Base-by-base conservation (phyloP, 306 rosid species). In the Coriaria nepalensis region DNA sequence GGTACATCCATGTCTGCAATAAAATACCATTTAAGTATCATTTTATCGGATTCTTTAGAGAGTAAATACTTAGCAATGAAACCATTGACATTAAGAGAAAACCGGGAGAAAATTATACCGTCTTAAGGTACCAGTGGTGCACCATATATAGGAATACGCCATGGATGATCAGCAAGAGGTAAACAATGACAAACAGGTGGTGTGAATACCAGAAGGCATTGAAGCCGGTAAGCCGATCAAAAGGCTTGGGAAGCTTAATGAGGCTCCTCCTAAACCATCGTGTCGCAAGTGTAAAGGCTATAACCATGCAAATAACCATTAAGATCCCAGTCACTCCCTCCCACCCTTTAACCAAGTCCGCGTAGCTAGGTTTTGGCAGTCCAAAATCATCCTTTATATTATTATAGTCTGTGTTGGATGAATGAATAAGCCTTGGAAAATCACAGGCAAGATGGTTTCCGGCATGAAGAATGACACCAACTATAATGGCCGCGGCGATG, bases 171-270 rank as follows among this genome's bases (percentile, higher is more conserved):
- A 92, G 94, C 70, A 92, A 75, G 69, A 60, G 58, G 48, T 92
- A 92, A 57, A 85, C 98, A 47, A 92, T 61, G 78, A 85, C 85
- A 71, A 92, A 85, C 40, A 85, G 82, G 71, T 92, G 98, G 71
- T 92, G 98, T 37, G 98, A 92, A 78, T 92, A 92, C 96, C 98
- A 92, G 73, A 92, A 92, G 53, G 98, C 96, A 49, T 92, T 92
- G 77, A 62, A 92, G 52, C 98, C 98, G 8, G 94, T 92, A 57
- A 86, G 83, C 75, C 93, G 75, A 56, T 71, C 79, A 67, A 92
- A 75, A 40, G 98, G 98, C 70, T 72, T 80, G 37, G 98, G 98
- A 14, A 92, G 75, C 77, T 86, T 86, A 68, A 92, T 64, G 57
- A 69, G 77, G 76, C 70, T 92, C 60, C 86, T 69, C 65, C 98